Percentiles rank a stretch among this genome's conserved stretches.
phyloP scores from a whole-genome alignment of 2,329 filamentous ascomycete genomes.

The Colletotrichum lini region DNA sequence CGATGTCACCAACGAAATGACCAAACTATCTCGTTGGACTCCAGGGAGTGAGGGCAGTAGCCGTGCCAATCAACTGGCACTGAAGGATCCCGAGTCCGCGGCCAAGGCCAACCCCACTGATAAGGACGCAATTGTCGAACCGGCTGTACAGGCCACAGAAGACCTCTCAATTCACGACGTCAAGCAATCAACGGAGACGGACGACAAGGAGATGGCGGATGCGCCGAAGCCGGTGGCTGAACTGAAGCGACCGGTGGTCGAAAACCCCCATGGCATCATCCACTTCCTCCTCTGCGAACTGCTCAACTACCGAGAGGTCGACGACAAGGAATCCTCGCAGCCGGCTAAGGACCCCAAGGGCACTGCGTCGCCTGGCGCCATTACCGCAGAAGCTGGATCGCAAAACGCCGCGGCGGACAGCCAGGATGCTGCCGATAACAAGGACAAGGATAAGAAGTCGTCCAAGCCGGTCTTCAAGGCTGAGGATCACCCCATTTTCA shows the following conservation, averaged over 20 bases:
- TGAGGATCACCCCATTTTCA: slow-evolving; percentile 94
- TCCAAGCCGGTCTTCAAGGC: slow-evolving; percentile 86
- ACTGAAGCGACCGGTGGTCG: slow-evolving; percentile 85
- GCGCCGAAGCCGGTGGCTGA: slow-evolving; percentile 75
- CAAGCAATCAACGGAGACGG: slow-evolving; percentile 72
- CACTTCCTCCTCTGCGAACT: slow-evolving; percentile 95
- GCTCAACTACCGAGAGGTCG: slow-evolving; percentile 91
- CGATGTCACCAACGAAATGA: slow-evolving; percentile 86
- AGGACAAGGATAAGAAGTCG: slow-evolving; percentile 69
- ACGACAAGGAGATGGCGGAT: slow-evolving; percentile 74
- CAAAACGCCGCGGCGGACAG: slow-evolving; percentile 42
- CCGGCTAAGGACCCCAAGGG: slow-evolving; percentile 59
- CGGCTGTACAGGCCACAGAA: slow-evolving; percentile 61
- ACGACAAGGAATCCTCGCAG: slow-evolving; percentile 79
- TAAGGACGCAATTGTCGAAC: slow-evolving; percentile 53
- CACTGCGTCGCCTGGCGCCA: slow-evolving; percentile 49
- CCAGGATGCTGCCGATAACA: slow-evolving; percentile 44
- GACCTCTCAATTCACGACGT: slow-evolving; percentile 66
- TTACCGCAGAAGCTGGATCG: slow-evolving; percentile 12
- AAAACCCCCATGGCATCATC: slow-evolving; percentile 94
- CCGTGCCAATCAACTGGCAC: slow-evolving; percentile 54
- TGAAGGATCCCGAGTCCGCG: slow-evolving; percentile 56
- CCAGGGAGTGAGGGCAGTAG: slow-evolving; percentile 52
- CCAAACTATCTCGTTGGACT: slow-evolving; percentile 78
- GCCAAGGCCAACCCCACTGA: slow-evolving; percentile 37